Evolutionary conservation across 2,329 filamentous ascomycete genomes (phyloP).

Genomic region (Plectosphaerella plurivora): DNA sequence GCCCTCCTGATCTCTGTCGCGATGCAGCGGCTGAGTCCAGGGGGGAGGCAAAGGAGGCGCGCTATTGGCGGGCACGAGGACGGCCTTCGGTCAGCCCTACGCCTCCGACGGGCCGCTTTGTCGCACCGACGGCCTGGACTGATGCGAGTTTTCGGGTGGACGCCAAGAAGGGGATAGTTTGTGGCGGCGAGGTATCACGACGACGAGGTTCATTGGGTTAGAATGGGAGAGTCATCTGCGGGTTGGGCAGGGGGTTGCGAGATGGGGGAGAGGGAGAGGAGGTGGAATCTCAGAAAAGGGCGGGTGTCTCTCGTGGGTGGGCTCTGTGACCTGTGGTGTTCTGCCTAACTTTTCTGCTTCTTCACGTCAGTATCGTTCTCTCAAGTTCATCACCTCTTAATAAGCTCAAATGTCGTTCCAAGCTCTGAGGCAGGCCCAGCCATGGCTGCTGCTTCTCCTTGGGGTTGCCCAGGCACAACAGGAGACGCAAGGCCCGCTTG

Average conservation of each 20-base stretch:
- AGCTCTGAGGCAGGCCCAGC: not conserved
- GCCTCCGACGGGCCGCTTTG: not conserved
- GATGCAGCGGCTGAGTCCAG: no score
- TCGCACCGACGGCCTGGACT: not conserved
- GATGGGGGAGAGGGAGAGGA: not conserved
- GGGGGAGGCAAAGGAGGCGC: no score
- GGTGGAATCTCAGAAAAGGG: not conserved
- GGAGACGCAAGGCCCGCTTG: constrained; percentile 9
- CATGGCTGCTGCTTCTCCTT: not conserved
- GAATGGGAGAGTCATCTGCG: not conserved
- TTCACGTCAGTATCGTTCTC: not conserved
- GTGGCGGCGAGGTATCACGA: not conserved
- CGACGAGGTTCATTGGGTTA: not conserved
- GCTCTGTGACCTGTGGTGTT: not conserved
- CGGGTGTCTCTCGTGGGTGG: not conserved
- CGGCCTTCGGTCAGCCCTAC: not conserved
- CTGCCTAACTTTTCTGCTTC: not conserved
- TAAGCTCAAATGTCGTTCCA: not conserved
- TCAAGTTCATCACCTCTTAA: not conserved
- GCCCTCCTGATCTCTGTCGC: no score
- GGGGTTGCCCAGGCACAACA: not conserved
- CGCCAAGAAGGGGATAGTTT: not conserved
- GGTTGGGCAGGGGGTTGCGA: not conserved
- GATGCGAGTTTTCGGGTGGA: not conserved
- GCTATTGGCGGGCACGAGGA: no score